Evolutionary conservation across 2,329 filamentous ascomycete species (phyloP).

Genomic region (Fusarium algeriense): DNA sequence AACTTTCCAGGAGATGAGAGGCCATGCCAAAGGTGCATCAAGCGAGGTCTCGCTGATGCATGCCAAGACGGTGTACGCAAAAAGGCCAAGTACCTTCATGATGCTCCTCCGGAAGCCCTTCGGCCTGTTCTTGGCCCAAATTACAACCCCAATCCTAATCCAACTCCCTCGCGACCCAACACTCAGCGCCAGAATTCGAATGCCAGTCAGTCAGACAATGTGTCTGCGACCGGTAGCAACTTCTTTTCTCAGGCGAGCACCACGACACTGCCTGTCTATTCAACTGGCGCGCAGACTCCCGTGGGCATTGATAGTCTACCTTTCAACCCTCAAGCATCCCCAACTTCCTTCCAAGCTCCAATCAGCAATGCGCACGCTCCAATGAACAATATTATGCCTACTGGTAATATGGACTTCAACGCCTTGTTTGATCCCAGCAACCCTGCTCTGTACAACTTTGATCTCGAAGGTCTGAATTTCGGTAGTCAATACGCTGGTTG

Average conservation of each 20-base stretch:
- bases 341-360: constrained; percentile 75
- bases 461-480: constrained; percentile 88
- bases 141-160: constrained; percentile 70
- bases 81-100: constrained; percentile 98
- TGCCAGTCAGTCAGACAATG: constrained; percentile 62
- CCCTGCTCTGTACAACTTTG: constrained; percentile 93
- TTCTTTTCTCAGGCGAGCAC: constrained; percentile 63
- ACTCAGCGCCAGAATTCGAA: constrained; percentile 62
- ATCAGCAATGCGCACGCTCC: constrained; percentile 63
- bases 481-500: constrained; percentile 95
- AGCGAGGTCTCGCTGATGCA: constrained; percentile 87
- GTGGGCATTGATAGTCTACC: constrained; percentile 61
- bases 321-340: constrained; percentile 77
- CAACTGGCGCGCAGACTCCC: constrained; percentile 58
- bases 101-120: constrained; percentile 89
- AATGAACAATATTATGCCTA: constrained; percentile 62
- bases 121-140: constrained; percentile 84
- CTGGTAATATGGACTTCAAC: constrained; percentile 65
- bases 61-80: constrained; percentile 98
- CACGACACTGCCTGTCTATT: constrained; percentile 65
- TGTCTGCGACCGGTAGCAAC: constrained; percentile 57
- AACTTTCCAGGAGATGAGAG: constrained; percentile 83
- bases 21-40: constrained; percentile 93
- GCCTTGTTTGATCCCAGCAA: constrained; percentile 90
- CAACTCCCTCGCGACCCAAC: constrained; percentile 60